A percentile compares a stretch with the other conserved stretches of the same genome.
These are phyloP conservation scores for Cyclospora cayetanensis DNA, from an alignment of 169 alveolate species.

Conservation along the genomic window DNA sequence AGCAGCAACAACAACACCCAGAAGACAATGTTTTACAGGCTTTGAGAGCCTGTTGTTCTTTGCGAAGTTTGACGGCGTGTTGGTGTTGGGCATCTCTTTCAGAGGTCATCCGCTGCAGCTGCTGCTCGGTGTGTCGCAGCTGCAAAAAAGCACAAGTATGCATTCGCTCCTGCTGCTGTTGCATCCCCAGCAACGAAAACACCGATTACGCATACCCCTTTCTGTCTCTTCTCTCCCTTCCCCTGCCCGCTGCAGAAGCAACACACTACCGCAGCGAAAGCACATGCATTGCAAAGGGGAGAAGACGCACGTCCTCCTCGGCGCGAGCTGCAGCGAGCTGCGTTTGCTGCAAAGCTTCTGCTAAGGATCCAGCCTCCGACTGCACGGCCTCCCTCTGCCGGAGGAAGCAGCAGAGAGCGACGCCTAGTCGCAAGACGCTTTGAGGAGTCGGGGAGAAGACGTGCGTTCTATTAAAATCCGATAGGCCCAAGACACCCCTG, in stretches of 20 bases:
- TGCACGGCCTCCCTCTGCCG: not conserved
- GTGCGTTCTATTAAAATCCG: not conserved
- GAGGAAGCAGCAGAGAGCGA: conserved; percentile 19
- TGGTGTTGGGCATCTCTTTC: conserved; percentile 26
- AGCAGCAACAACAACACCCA: not conserved
- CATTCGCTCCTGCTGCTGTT: not conserved
- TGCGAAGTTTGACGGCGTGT: not conserved
- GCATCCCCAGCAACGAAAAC: not conserved
- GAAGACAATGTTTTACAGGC: too few relatives aligned
- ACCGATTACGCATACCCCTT: not conserved
- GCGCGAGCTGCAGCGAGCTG: not conserved
- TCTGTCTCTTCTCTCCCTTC: too few relatives aligned
- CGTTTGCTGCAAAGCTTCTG: not conserved
- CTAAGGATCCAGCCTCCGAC: not conserved
- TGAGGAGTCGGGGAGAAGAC: not conserved
- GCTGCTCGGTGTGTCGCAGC: conserved; percentile 20
- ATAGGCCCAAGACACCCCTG: conserved; percentile 10
- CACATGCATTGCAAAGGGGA: not conserved
- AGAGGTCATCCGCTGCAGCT: not conserved
- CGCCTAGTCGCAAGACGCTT: not conserved
- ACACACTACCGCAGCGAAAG: not conserved
- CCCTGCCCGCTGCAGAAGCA: conserved; percentile 2
- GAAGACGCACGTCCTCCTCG: not conserved
- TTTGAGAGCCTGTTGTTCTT: not conserved
- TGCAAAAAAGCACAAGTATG: not conserved